Evolutionary conservation across 345 rosid species (phyloP), one percentile per base, ranked within the genome.

Genomic region (Brassica juncea): DNA sequence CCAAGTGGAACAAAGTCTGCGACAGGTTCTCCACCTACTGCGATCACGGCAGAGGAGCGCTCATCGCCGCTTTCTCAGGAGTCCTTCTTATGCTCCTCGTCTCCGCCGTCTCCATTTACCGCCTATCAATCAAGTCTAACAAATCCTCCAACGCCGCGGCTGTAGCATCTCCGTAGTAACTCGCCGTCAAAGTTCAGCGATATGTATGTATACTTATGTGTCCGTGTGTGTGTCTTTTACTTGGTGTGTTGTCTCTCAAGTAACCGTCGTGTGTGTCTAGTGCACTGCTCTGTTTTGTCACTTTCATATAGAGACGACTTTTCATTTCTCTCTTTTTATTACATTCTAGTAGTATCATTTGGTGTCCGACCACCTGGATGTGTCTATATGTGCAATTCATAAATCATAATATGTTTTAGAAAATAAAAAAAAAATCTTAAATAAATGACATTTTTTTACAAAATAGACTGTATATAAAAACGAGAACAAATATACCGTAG

Each of bases 1-100:
- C 98, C 5, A 85, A 87, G 57, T 92, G 97, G 98, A 82, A 86
- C 82, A 85, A 89, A 70, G 86, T 93, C 4, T 54, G 60, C 60
- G 60, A 54, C 10, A 54, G 60, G 60, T 54, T 54, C 60, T 2
- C 60, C 60, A 16, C 71, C 8, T 95, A 75, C 71, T 95, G 99
- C 59, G 83, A 86, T 72, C 98, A 55, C 15, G 93, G 94, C 0
- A 87, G 78, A 1, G 94, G 86, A 1, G 98, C 98, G 19, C 73
- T 93, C 47, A 57, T 86, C 6, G 93, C 97, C 1, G 89, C 97
- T 39, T 90, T 82, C 54, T 7, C 59, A 9, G 97, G 91, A 16
- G 87, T 95, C 12, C 8, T 78, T 52, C 85, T 92, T 52, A 86
- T 91, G 88, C 10, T 91, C 32, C 8, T 89, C 54, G 82, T 91